Evolutionary conservation across 176 grass and related monocot genomes (phyloP).

Genomic region (Carex parvula): DNA sequence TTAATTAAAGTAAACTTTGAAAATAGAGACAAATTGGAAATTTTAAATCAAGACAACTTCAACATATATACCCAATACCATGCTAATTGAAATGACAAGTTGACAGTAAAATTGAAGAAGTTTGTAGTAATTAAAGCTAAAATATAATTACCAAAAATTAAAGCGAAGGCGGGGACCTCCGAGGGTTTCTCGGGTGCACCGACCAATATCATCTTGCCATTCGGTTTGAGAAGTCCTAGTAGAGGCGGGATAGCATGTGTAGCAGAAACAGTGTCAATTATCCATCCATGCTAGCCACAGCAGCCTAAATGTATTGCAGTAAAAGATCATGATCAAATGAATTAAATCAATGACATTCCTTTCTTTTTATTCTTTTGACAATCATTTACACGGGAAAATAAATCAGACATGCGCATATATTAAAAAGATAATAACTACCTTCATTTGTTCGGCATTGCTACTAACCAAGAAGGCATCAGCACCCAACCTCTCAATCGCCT

Average conservation of each 20-base stretch:
- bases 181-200: slow-evolving; percentile 39
- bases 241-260: slow-evolving; percentile 28
- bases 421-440: slow-evolving; percentile 21
- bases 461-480: slow-evolving; percentile 54
- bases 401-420: not conserved
- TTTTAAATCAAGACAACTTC: not conserved
- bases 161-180: slow-evolving; percentile 31
- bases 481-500: slow-evolving; percentile 40
- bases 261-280: slow-evolving; percentile 57
- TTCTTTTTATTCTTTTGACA: not conserved
- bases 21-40: too few relatives aligned
- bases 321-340: not conserved
- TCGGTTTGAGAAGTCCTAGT: slow-evolving; percentile 39
- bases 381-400: not conserved
- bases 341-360: not conserved
- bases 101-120: not conserved
- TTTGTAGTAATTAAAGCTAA: not conserved
- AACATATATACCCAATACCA: not conserved
- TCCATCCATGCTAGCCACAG: slow-evolving; percentile 43
- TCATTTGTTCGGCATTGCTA: slow-evolving; percentile 34
- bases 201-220: slow-evolving; percentile 57
- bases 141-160: slow-evolving; percentile 27
- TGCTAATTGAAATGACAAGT: not conserved
- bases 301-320: slow-evolving; percentile 15
- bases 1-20: too few relatives aligned